Conservation (phyloP, 805 yeast genomes). For the Ogataea sp. region DNA sequence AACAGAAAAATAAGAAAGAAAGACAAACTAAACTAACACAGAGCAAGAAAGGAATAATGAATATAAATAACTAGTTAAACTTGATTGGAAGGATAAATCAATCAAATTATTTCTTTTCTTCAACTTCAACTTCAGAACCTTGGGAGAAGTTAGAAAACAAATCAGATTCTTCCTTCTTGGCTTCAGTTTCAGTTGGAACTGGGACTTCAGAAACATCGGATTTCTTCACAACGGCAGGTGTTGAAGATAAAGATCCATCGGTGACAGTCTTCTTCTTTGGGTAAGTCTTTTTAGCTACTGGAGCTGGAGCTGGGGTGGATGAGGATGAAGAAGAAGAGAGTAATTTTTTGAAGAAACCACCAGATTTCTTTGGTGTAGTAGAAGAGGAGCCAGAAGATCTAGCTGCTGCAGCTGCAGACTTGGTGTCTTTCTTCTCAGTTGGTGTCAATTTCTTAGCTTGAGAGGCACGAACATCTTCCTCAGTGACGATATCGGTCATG, state of each 20-base stretch:
- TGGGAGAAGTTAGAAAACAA: constrained; percentile 40
- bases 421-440: no score
- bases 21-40: not conserved
- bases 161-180: constrained; percentile 7
- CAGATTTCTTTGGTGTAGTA: constrained; percentile 1
- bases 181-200: not conserved
- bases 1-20: no score
- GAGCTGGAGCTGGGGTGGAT: constrained; percentile 3
- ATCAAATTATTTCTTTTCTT: not conserved
- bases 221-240: constrained; percentile 2
- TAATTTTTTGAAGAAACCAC: not conserved
- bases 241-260: not conserved
- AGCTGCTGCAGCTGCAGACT: no score
- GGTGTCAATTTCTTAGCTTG: constrained; percentile 1
- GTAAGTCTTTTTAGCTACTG: constrained; percentile 7
- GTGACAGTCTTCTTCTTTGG: constrained; percentile 6
- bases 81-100: not conserved
- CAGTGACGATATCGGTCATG: constrained; percentile 19
- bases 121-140: constrained; percentile 25
- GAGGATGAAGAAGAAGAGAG: not conserved
- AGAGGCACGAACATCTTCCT: constrained; percentile 6
- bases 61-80: not conserved
- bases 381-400: no score
- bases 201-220: constrained; percentile 3
- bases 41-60: not conserved